Percentiles rank a stretch among this genome's conserved stretches.
Evolutionary conservation across 768 basidiomycete species (phyloP).

Genomic region (Russula virescens): DNA sequence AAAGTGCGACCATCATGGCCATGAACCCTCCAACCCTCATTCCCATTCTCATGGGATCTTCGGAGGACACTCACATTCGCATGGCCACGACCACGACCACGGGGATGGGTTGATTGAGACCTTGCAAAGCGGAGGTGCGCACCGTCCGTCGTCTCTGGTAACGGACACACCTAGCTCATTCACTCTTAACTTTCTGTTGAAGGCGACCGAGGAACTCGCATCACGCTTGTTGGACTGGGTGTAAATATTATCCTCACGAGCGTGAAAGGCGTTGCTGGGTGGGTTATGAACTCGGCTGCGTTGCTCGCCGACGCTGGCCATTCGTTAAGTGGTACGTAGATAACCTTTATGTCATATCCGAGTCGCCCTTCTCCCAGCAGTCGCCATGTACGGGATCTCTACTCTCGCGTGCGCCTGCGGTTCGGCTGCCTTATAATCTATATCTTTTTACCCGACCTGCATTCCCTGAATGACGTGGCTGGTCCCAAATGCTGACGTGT

Average conservation of each 20-base stretch:
- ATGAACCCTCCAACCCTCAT: constrained; percentile 7
- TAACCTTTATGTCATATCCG: too few relatives aligned
- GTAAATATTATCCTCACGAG: constrained; percentile 78
- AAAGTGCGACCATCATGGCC: neutral
- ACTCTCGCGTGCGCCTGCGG: neutral
- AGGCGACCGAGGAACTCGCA: constrained; percentile 78
- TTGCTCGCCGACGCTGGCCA: constrained; percentile 94
- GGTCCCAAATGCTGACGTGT: neutral
- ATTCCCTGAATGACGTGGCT: too few relatives aligned
- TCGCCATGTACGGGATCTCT: neutral
- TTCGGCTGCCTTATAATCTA: neutral
- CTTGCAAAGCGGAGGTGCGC: constrained; percentile 21
- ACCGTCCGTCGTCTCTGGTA: neutral
- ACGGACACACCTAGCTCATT: neutral
- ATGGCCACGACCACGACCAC: constrained; percentile 10
- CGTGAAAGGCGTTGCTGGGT: constrained; percentile 83
- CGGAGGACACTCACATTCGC: constrained; percentile 22
- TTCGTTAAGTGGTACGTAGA: constrained; percentile 70
- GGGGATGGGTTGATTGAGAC: constrained; percentile 20
- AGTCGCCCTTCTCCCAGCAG: neutral
- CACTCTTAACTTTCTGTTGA: constrained; percentile 2
- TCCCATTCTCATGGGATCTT: constrained; percentile 23
- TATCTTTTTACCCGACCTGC: too few relatives aligned
- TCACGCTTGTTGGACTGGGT: constrained; percentile 80
- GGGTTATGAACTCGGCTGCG: constrained; percentile 85